Base-by-base conservation (phyloP, 2,329 filamentous ascomycete genomes). In the Gliomastix tumulicola region DNA sequence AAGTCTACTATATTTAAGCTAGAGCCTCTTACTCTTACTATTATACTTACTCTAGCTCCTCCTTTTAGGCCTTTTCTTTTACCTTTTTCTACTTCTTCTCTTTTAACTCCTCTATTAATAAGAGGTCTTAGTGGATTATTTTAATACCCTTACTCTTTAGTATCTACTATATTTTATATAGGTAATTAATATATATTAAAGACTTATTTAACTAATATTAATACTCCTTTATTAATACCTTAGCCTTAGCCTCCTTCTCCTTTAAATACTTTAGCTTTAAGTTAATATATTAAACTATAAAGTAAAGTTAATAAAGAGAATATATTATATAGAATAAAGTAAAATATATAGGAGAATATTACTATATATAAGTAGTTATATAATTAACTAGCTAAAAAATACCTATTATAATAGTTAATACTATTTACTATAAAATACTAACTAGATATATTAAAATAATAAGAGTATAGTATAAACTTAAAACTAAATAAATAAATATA, bases 171-270 rank as follows among this genome's bases (percentile, higher is more conserved):
- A 34, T 7, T 17, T 18, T 32, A 6, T 32, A 6, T 17, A 6
- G n/a, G 20, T 12, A n/a, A n/a, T n/a, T n/a, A n/a, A n/a, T n/a
- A n/a, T n/a, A n/a, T n/a, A n/a, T n/a, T n/a, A n/a, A n/a, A n/a
- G 16, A 34, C 7, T 35, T 35, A 23, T 12, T 35, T 23, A 11
- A 11, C 19, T 23, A 18, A 21, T 15, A 22, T 31, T 31, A 12
- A 9, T 31, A 31, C 8, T 31, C 8, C 9, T 8, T 12, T 9
- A 17, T 40, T 42, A 1, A 47, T 48, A 23, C 42, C 49, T 2
- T 50, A 44, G 2, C 41, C 22, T 11, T 43, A 48, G n/a, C n/a
- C n/a, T n/a, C n/a, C n/a, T n/a, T n/a, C n/a, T 11, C 12, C 4
- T 32, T 15, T 15, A 32, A 5, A 5, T 32, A 5, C 17, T 13